Conservation (phyloP, 2,329 filamentous ascomycete species). For the Alternaria sp. region DNA sequence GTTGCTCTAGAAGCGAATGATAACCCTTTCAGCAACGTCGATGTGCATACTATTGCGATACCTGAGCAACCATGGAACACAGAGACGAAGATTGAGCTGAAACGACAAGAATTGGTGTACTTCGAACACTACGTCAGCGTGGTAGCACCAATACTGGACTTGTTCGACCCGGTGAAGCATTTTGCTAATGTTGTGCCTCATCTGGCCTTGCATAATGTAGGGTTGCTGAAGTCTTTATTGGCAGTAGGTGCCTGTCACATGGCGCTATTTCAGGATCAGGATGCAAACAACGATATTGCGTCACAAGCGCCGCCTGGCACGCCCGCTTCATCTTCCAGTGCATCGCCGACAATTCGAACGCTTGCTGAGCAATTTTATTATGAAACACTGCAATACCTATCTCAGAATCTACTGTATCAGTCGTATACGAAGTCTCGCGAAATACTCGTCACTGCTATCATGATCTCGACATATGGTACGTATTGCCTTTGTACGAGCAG, state of each 20-base stretch:
- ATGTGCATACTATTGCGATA: slow-evolving; percentile 11
- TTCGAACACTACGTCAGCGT: slow-evolving; percentile 52
- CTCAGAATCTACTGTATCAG: slow-evolving; percentile 66
- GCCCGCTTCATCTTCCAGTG: slow-evolving; percentile 21
- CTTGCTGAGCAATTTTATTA: slow-evolving; percentile 65
- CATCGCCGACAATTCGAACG: slow-evolving; percentile 42
- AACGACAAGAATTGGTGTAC: slow-evolving; percentile 48
- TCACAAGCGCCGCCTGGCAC: slow-evolving; percentile 36
- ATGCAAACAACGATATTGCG: slow-evolving; percentile 31
- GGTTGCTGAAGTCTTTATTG: slow-evolving; percentile 62
- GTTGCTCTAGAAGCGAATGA: slow-evolving; percentile 38
- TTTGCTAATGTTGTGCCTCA: slow-evolving; percentile 45
- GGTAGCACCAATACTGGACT: slow-evolving; percentile 53
- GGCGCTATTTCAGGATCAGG: slow-evolving; percentile 49
- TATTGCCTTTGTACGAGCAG: background rate
- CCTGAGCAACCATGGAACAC: slow-evolving; percentile 37
- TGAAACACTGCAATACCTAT: slow-evolving; percentile 69
- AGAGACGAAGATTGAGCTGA: slow-evolving; percentile 35
- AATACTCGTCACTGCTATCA: slow-evolving; percentile 65
- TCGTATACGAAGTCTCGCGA: slow-evolving; percentile 67
- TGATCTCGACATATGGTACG: slow-evolving; percentile 64
- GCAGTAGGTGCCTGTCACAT: slow-evolving; percentile 64
- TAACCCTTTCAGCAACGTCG: slow-evolving; percentile 5
- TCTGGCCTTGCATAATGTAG: slow-evolving; percentile 62
- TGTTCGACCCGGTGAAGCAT: slow-evolving; percentile 55